Evolutionary conservation across 345 rosid genomes (phyloP).

Genomic region (Camelina hispida): DNA sequence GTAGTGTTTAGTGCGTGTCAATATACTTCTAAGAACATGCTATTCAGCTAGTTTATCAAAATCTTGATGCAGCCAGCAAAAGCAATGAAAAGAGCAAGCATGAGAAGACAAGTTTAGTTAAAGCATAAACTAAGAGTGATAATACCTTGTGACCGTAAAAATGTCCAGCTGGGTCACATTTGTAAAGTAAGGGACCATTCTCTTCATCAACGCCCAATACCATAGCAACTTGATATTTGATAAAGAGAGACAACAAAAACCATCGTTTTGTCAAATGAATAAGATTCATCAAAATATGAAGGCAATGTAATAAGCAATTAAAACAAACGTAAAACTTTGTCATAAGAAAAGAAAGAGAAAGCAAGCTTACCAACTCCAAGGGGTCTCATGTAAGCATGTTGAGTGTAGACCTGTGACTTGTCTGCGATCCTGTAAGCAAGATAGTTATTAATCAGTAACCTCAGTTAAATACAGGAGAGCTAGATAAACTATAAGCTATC

Average conservation of each 20-base stretch:
- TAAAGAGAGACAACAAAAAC: slow-evolving; percentile 5
- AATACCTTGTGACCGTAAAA: slow-evolving; percentile 94
- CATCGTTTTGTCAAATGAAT: neutral
- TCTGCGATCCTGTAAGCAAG: slow-evolving; percentile 76
- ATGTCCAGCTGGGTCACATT: slow-evolving; percentile 99
- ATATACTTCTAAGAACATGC: slow-evolving; percentile 2
- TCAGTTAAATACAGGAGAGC: neutral
- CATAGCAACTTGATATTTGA: slow-evolving; percentile 73
- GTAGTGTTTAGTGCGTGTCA: slow-evolving; percentile 1
- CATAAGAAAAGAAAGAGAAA: slow-evolving; percentile 19
- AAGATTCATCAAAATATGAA: neutral
- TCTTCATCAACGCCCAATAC: slow-evolving; percentile 94
- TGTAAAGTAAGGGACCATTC: slow-evolving; percentile 84
- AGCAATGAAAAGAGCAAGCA: neutral
- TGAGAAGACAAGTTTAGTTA: slow-evolving; percentile 6
- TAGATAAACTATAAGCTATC: neutral
- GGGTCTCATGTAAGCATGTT: slow-evolving; percentile 99
- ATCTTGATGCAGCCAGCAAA: neutral
- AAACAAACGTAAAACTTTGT: neutral
- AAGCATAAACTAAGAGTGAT: neutral
- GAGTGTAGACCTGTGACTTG: slow-evolving; percentile 95
- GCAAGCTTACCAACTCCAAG: slow-evolving; percentile 87
- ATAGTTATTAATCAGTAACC: slow-evolving; percentile 1
- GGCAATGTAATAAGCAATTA: neutral
- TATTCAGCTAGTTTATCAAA: neutral